phyloP scores from a whole-genome alignment of 805 yeast species.

The Suhomyces faveliae region DNA sequence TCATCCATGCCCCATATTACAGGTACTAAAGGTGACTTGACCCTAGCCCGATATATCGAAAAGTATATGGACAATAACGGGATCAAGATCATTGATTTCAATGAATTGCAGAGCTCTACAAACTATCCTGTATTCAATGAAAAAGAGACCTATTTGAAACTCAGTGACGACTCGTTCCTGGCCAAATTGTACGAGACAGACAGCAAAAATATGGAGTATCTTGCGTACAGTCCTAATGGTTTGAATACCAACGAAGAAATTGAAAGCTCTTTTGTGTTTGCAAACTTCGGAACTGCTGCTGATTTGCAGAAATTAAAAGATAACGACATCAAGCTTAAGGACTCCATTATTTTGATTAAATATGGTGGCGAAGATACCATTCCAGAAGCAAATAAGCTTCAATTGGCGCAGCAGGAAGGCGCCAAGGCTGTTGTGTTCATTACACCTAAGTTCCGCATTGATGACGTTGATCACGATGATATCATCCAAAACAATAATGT shows the following conservation, averaged over 20 bases:
- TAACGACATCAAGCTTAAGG: constrained; percentile 40
- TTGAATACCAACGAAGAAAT: constrained; percentile 51
- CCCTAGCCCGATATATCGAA: constrained; percentile 65
- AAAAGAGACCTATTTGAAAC: constrained; percentile 26
- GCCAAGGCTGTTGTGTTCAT: constrained; percentile 71
- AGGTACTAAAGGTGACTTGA: constrained; percentile 83
- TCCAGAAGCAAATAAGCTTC: constrained; percentile 39
- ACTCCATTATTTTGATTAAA: constrained; percentile 56
- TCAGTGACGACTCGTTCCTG: constrained; percentile 32
- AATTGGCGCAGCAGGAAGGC: constrained; percentile 53
- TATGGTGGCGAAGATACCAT: constrained; percentile 44
- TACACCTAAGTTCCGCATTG: constrained; percentile 24
- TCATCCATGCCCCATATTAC: constrained; percentile 83
- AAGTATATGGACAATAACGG: constrained; percentile 60
- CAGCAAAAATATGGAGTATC: constrained; percentile 29
- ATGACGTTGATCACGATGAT: constrained; percentile 21
- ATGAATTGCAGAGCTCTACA: constrained; percentile 52
- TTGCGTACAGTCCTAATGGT: constrained; percentile 71
- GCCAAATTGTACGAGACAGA: constrained; percentile 41
- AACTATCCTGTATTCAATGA: constrained; percentile 56
- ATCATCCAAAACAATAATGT: constrained; percentile 57
- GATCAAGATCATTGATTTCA: constrained; percentile 48
- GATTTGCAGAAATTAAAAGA: constrained; percentile 50
- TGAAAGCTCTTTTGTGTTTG: constrained; percentile 56
- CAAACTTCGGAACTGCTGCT: constrained; percentile 57